These are phyloP conservation scores for Arthrobotrys conoides DNA, from an alignment of 2,329 filamentous ascomycete species.

Conservation along the genomic window DNA sequence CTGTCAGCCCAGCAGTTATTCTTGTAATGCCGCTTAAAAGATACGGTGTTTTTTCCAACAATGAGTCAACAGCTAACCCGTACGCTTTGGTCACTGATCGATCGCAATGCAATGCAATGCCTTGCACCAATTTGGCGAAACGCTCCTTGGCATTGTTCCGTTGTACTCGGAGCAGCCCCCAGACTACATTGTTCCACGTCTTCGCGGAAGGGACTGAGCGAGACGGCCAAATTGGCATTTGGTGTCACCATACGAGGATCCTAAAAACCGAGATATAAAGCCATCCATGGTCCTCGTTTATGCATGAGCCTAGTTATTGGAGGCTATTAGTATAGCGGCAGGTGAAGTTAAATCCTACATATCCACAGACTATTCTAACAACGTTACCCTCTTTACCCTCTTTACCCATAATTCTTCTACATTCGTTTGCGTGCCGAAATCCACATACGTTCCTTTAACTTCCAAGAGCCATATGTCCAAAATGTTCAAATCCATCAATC, in stretches of 20 bases:
- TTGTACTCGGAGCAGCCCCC: too few species aligned
- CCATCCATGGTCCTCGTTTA: conserved; percentile 9
- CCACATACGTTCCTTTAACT: conserved; percentile 12
- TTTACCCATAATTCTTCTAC: neutral
- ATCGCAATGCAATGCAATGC: conserved; percentile 27
- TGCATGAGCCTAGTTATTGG: neutral
- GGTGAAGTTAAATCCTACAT: neutral
- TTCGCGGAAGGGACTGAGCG: conserved; percentile 21
- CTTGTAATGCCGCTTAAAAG: conserved; percentile 25
- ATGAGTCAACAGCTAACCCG: conserved; percentile 38
- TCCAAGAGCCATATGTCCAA: conserved; percentile 10
- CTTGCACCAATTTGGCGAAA: conserved; percentile 32
- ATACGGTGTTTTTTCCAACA: conserved; percentile 13
- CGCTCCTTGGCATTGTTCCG: conserved; percentile 11
- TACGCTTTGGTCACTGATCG: conserved; percentile 17
- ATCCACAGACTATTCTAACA: neutral
- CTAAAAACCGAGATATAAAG: conserved; percentile 8
- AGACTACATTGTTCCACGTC: conserved; percentile 21
- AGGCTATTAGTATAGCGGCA: neutral
- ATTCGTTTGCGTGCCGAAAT: conserved; percentile 3
- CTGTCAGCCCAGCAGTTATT: conserved; percentile 58
- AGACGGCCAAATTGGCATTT: conserved; percentile 4
- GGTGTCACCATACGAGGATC: conserved; percentile 14
- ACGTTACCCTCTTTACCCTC: too few species aligned
- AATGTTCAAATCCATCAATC: conserved; percentile 58